Conservation (phyloP, 192 early-diverging fungal species). For the Umbelopsis vinacea region DNA sequence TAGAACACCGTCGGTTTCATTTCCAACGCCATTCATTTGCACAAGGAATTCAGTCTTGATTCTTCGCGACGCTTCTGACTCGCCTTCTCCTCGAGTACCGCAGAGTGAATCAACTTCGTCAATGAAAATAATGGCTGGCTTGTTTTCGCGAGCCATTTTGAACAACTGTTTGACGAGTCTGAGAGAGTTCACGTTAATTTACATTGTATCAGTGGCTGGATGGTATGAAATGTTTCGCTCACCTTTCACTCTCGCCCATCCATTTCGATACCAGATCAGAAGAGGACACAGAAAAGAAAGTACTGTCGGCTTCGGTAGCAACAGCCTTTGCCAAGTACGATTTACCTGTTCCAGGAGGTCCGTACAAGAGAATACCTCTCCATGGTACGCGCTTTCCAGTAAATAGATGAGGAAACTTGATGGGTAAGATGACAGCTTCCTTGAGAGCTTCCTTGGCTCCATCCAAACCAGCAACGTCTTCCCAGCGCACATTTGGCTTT, state of each 20-base stretch:
- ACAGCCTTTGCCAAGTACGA: conserved; percentile 97
- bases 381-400: conserved; percentile 94
- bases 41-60: conserved; percentile 99
- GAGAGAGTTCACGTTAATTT: not conserved
- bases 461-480: conserved; percentile 96
- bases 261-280: conserved; percentile 99
- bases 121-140: conserved; percentile 97
- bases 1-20: conserved; percentile 93
- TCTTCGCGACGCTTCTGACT: conserved; percentile 89
- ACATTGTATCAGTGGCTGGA: not conserved
- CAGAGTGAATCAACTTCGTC: conserved; percentile 98
- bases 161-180: conserved; percentile 95
- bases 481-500: conserved; percentile 97
- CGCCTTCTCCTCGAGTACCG: conserved; percentile 95
- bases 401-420: conserved; percentile 97
- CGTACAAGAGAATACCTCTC: conserved; percentile 96
- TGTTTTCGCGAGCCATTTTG: conserved; percentile 88
- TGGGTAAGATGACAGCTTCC: conserved; percentile 98
- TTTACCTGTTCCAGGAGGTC: conserved; percentile 98
- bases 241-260: conserved; percentile 98
- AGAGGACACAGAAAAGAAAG: conserved; percentile 96
- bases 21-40: conserved; percentile 98
- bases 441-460: conserved; percentile 95
- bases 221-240: not conserved
- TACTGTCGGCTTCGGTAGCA: conserved; percentile 95